phyloP scores from a whole-genome alignment of 2,329 filamentous ascomycete species.

The Chaetomiaceae sp. region DNA sequence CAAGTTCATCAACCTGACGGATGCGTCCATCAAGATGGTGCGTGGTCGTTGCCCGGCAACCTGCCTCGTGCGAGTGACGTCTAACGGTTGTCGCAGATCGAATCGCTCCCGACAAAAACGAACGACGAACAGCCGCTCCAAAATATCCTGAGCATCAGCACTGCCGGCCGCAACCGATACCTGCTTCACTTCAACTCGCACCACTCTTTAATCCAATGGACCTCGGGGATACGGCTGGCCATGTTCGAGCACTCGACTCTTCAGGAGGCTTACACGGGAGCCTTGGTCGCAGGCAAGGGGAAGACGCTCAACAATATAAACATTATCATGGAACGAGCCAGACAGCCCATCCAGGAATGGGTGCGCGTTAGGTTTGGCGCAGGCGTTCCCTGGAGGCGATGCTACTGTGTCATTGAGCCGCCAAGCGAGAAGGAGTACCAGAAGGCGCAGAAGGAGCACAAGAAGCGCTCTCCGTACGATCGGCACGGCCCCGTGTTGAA shows the following conservation, averaged over 20 bases:
- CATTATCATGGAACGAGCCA: constrained; percentile 76
- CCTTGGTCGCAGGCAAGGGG: constrained; percentile 90
- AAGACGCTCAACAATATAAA: constrained; percentile 86
- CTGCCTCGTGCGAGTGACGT: background rate
- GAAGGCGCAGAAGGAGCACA: constrained; percentile 77
- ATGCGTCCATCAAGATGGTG: constrained; percentile 98
- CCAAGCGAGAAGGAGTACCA: constrained; percentile 90
- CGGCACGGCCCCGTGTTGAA: constrained; percentile 66
- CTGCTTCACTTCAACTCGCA: constrained; percentile 94
- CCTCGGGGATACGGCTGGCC: constrained; percentile 83
- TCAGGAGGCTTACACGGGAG: constrained; percentile 95
- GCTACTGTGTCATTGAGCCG: constrained; percentile 91
- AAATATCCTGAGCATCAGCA: constrained; percentile 93
- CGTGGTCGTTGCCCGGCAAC: constrained; percentile 15
- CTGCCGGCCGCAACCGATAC: constrained; percentile 91
- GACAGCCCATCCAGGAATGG: constrained; percentile 82
- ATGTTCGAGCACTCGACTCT: constrained; percentile 93
- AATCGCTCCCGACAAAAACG: constrained; percentile 82
- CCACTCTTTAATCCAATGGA: constrained; percentile 92
- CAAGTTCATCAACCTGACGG: constrained; percentile 87
- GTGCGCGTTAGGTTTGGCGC: constrained; percentile 91
- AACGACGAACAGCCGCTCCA: constrained; percentile 74
- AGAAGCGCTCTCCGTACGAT: constrained; percentile 79
- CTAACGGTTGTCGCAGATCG: constrained; percentile 53
- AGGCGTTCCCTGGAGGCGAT: constrained; percentile 91